Evolutionary conservation across 371 early-diverging fungal species (phyloP).

Genomic region (Mucor plumbeus): DNA sequence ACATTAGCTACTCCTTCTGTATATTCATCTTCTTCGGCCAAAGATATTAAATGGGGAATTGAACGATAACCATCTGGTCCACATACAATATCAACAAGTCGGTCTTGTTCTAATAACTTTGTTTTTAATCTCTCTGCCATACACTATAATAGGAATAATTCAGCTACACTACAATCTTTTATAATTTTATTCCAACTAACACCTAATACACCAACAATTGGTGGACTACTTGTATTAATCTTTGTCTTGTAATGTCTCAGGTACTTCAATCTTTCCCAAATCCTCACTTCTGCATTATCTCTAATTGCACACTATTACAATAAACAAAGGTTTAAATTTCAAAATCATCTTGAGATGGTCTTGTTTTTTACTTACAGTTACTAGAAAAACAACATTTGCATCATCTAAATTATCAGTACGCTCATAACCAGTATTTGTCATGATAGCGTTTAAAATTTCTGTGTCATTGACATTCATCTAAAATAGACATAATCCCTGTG

Average conservation of each 20-base stretch:
- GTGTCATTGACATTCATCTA: constrained; percentile 84
- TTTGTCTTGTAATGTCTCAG: constrained; percentile 64
- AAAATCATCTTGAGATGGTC: not conserved
- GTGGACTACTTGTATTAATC: constrained; percentile 54
- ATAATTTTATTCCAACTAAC: constrained; percentile 35
- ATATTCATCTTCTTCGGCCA: constrained; percentile 67
- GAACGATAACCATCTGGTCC: constrained; percentile 84
- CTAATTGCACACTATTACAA: constrained; percentile 71
- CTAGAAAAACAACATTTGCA: constrained; percentile 76
- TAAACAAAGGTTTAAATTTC: no score
- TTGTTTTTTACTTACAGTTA: constrained; percentile 55
- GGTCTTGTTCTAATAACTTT: constrained; percentile 72
- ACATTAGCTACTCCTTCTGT: constrained; percentile 78
- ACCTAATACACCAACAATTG: constrained; percentile 80
- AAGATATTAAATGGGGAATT: constrained; percentile 72
- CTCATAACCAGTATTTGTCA: constrained; percentile 73
- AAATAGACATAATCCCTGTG: no score
- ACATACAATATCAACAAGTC: constrained; percentile 80
- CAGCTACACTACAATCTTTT: not conserved
- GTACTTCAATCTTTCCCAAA: constrained; percentile 72
- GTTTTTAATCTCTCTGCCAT: constrained; percentile 84
- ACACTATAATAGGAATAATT: constrained; percentile 26
- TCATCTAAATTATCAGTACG: constrained; percentile 60
- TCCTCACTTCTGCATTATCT: constrained; percentile 78
- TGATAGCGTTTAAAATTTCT: constrained; percentile 77